A percentile compares a stretch with the other conserved stretches of the same genome.
These are phyloP conservation scores for Aspergillus incahuasiensis DNA, from an alignment of 495 filamentous ascomycete genomes.

Conservation along the genomic window DNA sequence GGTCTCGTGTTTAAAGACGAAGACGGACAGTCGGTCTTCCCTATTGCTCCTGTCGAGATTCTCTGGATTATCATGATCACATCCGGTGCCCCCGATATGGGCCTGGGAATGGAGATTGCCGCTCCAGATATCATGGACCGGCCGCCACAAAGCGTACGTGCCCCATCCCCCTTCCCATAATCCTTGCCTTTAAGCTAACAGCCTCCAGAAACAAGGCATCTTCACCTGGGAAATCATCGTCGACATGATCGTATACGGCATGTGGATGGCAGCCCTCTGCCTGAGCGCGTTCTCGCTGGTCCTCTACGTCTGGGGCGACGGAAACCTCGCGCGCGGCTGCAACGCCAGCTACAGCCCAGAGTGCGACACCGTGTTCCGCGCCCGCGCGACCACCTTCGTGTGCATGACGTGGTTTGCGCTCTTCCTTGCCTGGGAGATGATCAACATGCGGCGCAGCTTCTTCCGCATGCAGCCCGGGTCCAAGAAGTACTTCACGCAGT, in stretches of 20 bases:
- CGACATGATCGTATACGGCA: constrained; percentile 65
- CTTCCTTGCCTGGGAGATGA: constrained; percentile 71
- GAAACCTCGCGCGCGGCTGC: constrained; percentile 57
- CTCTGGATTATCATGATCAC: constrained; percentile 78
- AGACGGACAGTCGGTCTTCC: constrained; percentile 61
- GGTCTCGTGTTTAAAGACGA: constrained; percentile 68
- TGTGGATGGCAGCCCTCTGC: constrained; percentile 66
- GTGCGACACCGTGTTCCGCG: constrained; percentile 68
- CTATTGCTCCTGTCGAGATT: constrained; percentile 67
- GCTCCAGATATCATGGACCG: constrained; percentile 63
- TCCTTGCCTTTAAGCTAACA: constrained; percentile 25
- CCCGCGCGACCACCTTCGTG: constrained; percentile 66
- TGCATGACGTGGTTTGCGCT: constrained; percentile 72
- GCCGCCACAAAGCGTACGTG: constrained; percentile 55
- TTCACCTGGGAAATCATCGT: constrained; percentile 65
- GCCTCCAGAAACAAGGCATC: constrained; percentile 55
- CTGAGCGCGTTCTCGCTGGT: constrained; percentile 61
- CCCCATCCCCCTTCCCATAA: neutral
- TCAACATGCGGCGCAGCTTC: constrained; percentile 62
- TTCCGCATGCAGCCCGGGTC: constrained; percentile 61
- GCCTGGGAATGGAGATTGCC: constrained; percentile 65
- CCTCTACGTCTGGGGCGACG: constrained; percentile 62
- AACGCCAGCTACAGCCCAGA: constrained; percentile 51
- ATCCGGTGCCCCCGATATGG: constrained; percentile 69
- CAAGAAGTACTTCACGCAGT: constrained; percentile 48